Conservation (phyloP, 192 early-diverging fungal genomes). For the Backusella psychrophila region DNA sequence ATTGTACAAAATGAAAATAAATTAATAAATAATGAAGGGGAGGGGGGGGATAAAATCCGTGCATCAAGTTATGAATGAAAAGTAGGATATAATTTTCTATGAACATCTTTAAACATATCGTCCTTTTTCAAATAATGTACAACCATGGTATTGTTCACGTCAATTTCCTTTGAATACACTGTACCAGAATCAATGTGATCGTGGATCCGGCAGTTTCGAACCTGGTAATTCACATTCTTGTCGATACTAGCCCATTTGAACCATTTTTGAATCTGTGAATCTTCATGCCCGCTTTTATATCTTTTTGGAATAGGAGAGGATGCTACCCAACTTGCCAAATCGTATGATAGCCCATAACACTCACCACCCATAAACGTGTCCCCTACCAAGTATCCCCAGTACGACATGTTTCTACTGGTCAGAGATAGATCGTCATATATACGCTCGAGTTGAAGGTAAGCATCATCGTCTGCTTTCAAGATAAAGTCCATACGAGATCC, state of each 20-base stretch:
- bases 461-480: slow-evolving; percentile 35
- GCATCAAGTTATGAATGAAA: not conserved
- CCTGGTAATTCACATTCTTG: slow-evolving; percentile 17
- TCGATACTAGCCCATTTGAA: slow-evolving; percentile 19
- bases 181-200: slow-evolving; percentile 16
- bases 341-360: slow-evolving; percentile 28
- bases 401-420: slow-evolving; percentile 15
- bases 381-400: slow-evolving; percentile 34
- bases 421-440: slow-evolving; percentile 23
- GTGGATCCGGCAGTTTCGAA: slow-evolving; percentile 23
- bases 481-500: slow-evolving; percentile 26
- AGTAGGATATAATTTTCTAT: not conserved
- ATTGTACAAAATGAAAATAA: not conserved
- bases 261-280: slow-evolving; percentile 34
- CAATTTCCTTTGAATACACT: slow-evolving; percentile 22
- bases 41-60: not conserved
- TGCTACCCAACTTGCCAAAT: slow-evolving; percentile 24
- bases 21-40: not conserved
- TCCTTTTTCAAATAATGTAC: slow-evolving; percentile 25
- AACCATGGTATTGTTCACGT: slow-evolving; percentile 14
- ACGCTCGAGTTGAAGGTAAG: slow-evolving; percentile 27
- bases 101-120: slow-evolving; percentile 13
- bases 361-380: slow-evolving; percentile 31
- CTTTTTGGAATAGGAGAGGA: not conserved
- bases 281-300: slow-evolving; percentile 27